Conservation (phyloP, 768 basidiomycete species). For the Cystobasidium onofrii region DNA sequence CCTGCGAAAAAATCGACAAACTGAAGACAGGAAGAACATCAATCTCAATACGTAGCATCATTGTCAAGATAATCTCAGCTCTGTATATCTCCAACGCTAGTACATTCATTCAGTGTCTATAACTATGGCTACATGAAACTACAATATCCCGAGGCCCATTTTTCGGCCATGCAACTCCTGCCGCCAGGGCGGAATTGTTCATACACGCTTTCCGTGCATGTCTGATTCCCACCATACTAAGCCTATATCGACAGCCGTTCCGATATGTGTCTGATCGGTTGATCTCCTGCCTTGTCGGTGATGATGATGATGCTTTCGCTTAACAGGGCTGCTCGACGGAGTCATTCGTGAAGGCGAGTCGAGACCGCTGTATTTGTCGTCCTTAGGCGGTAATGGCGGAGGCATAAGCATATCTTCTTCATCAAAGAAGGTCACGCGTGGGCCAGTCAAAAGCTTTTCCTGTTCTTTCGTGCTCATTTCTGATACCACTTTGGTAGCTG, state of each 20-base stretch:
- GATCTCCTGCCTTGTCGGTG: background rate
- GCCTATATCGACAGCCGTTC: conserved; percentile 10
- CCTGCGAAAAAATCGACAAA: background rate
- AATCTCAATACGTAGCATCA: no score
- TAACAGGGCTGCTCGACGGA: background rate
- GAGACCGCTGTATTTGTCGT: background rate
- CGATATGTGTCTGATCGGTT: background rate
- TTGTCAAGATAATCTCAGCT: no score
- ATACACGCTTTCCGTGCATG: conserved; percentile 9
- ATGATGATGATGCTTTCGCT: conserved; percentile 1
- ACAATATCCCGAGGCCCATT: no score
- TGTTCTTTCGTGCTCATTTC: background rate
- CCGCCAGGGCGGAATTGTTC: background rate
- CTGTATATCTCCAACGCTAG: no score
- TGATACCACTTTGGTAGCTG: background rate
- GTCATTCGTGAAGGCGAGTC: background rate
- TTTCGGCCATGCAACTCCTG: background rate
- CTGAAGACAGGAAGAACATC: background rate
- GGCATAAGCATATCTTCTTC: background rate
- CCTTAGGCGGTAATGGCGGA: conserved; percentile 2
- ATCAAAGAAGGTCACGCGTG: conserved; percentile 26
- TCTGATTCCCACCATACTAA: conserved; percentile 24
- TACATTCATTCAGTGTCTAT: no score
- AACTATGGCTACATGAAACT: no score
- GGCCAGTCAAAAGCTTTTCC: background rate